phyloP scores from a whole-genome alignment of 2,329 filamentous ascomycete species.

The Pseudovirgaria hyperparasitica region DNA sequence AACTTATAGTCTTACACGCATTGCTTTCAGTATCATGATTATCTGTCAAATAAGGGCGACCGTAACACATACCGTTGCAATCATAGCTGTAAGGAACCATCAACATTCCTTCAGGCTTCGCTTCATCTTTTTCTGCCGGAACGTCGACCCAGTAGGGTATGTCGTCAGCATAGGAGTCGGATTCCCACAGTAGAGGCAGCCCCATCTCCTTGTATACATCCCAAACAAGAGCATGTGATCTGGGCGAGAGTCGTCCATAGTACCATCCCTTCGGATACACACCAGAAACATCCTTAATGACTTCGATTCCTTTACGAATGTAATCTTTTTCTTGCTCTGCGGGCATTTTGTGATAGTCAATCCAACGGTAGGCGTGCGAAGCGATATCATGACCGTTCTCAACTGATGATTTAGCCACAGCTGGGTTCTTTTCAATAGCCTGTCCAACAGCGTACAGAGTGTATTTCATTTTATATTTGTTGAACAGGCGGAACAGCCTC shows the following conservation, averaged over 20 bases:
- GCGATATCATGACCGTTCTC: conserved; percentile 39
- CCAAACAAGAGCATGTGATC: conserved; percentile 33
- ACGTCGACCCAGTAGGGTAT: conserved; percentile 44
- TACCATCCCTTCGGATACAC: conserved; percentile 38
- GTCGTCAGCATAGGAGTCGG: conserved; percentile 42
- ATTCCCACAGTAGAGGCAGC: conserved; percentile 36
- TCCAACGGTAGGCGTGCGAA: conserved; percentile 38
- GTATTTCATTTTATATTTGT: conserved; percentile 35
- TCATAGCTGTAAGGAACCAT: conserved; percentile 44
- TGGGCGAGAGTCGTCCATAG: conserved; percentile 34
- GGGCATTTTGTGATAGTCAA: conserved; percentile 35
- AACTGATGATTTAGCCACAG: conserved; percentile 34
- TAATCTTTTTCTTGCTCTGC: conserved; percentile 36
- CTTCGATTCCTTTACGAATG: conserved; percentile 30
- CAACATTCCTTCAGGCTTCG: conserved; percentile 34
- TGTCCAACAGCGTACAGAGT: conserved; percentile 39
- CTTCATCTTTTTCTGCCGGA: conserved; percentile 31
- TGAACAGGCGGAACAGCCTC: conserved; percentile 37
- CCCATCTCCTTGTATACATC: conserved; percentile 41
- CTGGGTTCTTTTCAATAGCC: conserved; percentile 36
- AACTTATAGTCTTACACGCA: conserved; percentile 42
- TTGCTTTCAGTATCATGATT: too few species aligned
- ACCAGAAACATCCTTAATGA: conserved; percentile 31
- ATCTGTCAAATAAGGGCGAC: too few species aligned
- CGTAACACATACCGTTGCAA: too few species aligned